These are phyloP conservation scores for Neltuma alba DNA, from an alignment of 306 rosid species.

Conservation along the genomic window DNA sequence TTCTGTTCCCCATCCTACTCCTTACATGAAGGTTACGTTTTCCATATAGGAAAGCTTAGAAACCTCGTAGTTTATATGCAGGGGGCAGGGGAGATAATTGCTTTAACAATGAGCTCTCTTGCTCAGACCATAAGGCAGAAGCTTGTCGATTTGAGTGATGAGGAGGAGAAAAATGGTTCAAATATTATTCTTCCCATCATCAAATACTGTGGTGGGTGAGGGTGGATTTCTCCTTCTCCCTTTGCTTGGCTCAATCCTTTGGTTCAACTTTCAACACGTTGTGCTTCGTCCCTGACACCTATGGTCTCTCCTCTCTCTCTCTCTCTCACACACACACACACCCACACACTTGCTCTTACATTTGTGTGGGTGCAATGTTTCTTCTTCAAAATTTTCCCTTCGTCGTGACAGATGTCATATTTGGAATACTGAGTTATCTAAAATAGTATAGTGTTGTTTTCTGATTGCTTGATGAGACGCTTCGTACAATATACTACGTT, in stretches of 20 bases:
- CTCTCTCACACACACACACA: too few relatives aligned
- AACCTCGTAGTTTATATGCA: background rate
- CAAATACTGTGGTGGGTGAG: constrained; percentile 61
- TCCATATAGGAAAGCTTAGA: too few relatives aligned
- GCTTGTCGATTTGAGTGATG: background rate
- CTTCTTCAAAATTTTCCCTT: background rate
- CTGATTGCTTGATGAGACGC: background rate
- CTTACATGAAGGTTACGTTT: too few relatives aligned
- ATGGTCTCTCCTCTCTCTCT: constrained; percentile 30
- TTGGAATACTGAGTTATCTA: background rate
- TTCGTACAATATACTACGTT: background rate
- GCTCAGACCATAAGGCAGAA: background rate
- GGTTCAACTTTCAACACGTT: constrained; percentile 50
- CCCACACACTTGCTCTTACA: background rate
- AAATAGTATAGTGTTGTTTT: background rate
- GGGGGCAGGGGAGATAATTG: background rate
- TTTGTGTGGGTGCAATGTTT: background rate
- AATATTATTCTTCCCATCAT: constrained; percentile 48
- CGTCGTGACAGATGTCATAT: background rate
- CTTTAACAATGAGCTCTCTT: background rate
- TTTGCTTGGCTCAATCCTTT: constrained; percentile 46
- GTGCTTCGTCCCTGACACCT: constrained; percentile 49
- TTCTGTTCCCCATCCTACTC: too few relatives aligned
- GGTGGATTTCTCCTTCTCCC: constrained; percentile 71
- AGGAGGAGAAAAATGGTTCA: constrained; percentile 42